Evolutionary conservation across 2,329 filamentous ascomycete genomes (phyloP), one percentile per base, ranked within the genome.

Genomic region (Fusarium sarcochroum): DNA sequence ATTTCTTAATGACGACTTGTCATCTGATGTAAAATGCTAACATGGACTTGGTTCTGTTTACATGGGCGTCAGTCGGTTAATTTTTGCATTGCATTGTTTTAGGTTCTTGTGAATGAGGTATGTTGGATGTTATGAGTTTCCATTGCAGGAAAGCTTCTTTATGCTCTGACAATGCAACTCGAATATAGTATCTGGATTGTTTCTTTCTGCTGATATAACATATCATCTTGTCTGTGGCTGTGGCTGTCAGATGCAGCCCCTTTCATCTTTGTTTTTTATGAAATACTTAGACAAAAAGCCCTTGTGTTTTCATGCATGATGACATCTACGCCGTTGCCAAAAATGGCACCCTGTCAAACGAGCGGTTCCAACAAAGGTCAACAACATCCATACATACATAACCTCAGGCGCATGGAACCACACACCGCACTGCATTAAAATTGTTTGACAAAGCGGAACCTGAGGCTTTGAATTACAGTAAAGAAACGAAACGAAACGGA

Each of bases 291-390:
- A 66, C 55, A 66, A 56, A 68, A 52, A 27, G 58, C 37, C 50
- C 14, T 50, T 20, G 32, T 32, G 23, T 56, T 66, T 56, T 68
- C 40, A 60, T 68, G 65, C 65, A 69, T 44, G 46, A 69, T 66
- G 60, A 68, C 59, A 63, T 63, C 58, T 54, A 25, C 21, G 17
- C 20, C 17, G 42, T 42, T 42, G 37, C 32, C 14, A 21, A 42
- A 34, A 23, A 45, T 7, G 17, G 41, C 5, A 41, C 21, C 20
- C 30, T 25, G 30, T 30, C 20, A 51, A 50, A 23, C 18, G 13
- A 35, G n/a, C 42, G 34, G 51, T 38, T 44, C n/a, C 9, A 40
- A 53, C 48, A 46, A 38, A 40, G 14, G 25, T 48, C 35, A 57
- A 58, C 30, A 40, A 53, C n/a, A 18, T 5, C 27, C 27, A 35